These are phyloP conservation scores for Ailanthus altissimus DNA, from an alignment of 345 rosid species.

Conservation along the genomic window DNA sequence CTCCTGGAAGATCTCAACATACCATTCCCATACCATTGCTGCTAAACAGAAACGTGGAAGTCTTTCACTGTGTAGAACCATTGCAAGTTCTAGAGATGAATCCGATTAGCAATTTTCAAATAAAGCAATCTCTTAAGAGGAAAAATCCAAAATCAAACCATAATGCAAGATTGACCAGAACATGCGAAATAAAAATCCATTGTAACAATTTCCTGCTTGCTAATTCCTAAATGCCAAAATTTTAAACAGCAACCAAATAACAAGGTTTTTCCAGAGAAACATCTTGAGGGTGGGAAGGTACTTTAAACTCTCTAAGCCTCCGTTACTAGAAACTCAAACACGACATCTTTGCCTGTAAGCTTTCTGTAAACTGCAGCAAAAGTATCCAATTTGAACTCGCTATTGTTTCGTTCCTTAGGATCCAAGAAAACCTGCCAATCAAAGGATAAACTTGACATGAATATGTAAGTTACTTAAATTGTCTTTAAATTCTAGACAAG, in stretches of 20 bases:
- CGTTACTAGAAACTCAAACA: conserved; percentile 66
- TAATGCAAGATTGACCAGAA: neutral
- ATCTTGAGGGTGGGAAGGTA: conserved; percentile 4
- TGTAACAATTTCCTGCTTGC: conserved; percentile 8
- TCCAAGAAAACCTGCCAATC: conserved; percentile 67
- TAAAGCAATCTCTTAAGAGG: too few relatives aligned
- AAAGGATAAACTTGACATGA: neutral
- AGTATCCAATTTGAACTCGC: conserved; percentile 78
- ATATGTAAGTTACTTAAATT: neutral
- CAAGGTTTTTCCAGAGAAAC: neutral
- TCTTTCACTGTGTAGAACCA: too few relatives aligned
- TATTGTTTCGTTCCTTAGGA: conserved; percentile 77
- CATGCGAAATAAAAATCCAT: conserved; percentile 13
- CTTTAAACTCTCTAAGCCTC: conserved; percentile 45
- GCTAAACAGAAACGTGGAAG: too few relatives aligned
- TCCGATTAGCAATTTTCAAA: too few relatives aligned
- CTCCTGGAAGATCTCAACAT: too few relatives aligned
- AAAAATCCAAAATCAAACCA: neutral
- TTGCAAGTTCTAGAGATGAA: too few relatives aligned
- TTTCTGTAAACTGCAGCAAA: conserved; percentile 80
- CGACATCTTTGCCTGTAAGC: conserved; percentile 78
- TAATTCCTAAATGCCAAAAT: conserved; percentile 28
- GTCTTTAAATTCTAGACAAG: neutral
- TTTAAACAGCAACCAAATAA: conserved; percentile 12
- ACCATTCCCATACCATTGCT: too few relatives aligned